Evolutionary conservation across 768 basidiomycete species (phyloP).

Genomic region (Daedaleopsis nitida): DNA sequence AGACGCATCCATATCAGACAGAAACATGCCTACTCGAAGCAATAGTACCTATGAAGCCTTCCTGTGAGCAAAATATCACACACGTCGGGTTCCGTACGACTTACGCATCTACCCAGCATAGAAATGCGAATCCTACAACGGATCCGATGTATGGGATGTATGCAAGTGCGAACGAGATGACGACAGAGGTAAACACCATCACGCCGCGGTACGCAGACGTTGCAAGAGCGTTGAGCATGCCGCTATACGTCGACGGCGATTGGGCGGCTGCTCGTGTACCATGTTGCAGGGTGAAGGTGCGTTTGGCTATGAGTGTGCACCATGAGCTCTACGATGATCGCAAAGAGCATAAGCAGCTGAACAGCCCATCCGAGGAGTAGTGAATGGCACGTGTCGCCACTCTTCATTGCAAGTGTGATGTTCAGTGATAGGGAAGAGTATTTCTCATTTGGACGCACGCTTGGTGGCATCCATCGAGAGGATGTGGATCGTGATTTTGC

Average conservation of each 20-base stretch:
- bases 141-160: conserved; percentile 69
- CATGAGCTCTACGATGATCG: conserved; percentile 61
- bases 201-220: conserved; percentile 81
- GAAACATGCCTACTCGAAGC: conserved; percentile 70
- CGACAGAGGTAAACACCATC: conserved; percentile 78
- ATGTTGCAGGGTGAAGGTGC: conserved; percentile 71
- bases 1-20: background rate
- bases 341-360: conserved; percentile 2
- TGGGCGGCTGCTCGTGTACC: conserved; percentile 57
- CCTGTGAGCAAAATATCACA: background rate
- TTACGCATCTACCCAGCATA: conserved; percentile 88
- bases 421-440: background rate
- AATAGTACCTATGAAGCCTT: conserved; percentile 67
- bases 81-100: conserved; percentile 35
- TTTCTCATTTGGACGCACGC: background rate
- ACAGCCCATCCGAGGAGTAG: background rate
- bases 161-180: conserved; percentile 64
- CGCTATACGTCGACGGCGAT: conserved; percentile 62
- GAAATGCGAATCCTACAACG: conserved; percentile 62
- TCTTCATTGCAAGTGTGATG: background rate
- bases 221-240: conserved; percentile 73
- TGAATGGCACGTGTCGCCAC: background rate
- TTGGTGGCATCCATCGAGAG: conserved; percentile 2
- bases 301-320: conserved; percentile 75
- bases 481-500: background rate